Percentiles rank a stretch among this genome's conserved stretches.
Conservation (phyloP, 108 stramenopile species). For the Cyclotella choctawhatcheeana region DNA sequence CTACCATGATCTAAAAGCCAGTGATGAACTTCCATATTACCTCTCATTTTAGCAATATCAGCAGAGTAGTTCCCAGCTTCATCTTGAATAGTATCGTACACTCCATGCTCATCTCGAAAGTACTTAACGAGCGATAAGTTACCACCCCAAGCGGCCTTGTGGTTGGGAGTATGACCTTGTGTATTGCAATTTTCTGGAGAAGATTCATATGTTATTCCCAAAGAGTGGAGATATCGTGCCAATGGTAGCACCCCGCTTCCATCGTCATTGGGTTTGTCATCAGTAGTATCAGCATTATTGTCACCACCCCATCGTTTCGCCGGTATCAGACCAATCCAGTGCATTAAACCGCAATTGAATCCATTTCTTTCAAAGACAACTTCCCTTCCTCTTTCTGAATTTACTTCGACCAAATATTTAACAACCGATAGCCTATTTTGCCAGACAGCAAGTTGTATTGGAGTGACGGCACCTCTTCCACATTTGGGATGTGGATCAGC, state of each 20-base stretch:
- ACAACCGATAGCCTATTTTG: conserved; percentile 74
- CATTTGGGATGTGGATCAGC: conserved; percentile 57
- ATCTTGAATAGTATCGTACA: conserved; percentile 73
- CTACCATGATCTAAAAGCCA: conserved; percentile 70
- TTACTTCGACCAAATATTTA: conserved; percentile 57
- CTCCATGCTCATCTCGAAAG: conserved; percentile 61
- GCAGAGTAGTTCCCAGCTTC: conserved; percentile 82
- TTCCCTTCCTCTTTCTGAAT: conserved; percentile 9
- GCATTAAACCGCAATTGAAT: conserved; percentile 79
- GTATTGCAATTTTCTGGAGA: conserved; percentile 46
- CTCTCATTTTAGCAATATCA: conserved; percentile 83
- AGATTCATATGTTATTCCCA: conserved; percentile 35
- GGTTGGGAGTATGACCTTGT: conserved; percentile 74
- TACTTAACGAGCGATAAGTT: conserved; percentile 67
- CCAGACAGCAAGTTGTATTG: conserved; percentile 87
- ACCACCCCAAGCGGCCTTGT: conserved; percentile 89
- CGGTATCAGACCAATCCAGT: conserved; percentile 82
- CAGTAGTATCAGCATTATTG: neutral
- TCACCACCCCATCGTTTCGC: conserved; percentile 43
- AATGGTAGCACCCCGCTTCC: conserved; percentile 49
- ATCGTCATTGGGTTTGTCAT: conserved; percentile 9
- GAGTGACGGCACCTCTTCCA: conserved; percentile 74
- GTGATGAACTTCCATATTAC: conserved; percentile 52
- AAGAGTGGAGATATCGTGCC: conserved; percentile 47
- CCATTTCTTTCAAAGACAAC: conserved; percentile 67